Conservation (phyloP, 768 basidiomycete genomes). For the Amanita phalloides region DNA sequence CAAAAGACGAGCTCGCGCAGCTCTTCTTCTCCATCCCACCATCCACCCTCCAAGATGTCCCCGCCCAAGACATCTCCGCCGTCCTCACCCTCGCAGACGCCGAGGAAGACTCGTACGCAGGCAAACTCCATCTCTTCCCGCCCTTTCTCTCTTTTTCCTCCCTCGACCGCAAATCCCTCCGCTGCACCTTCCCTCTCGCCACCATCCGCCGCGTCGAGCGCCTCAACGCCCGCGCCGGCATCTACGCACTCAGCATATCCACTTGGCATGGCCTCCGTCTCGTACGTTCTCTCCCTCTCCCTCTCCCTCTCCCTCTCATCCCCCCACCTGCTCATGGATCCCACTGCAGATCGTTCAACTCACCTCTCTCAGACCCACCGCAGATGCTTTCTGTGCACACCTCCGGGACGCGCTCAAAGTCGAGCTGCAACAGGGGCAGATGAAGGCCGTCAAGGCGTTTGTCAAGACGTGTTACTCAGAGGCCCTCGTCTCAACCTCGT, state of each 20-base stretch:
- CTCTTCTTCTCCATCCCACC: constrained; percentile 83
- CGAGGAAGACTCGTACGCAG: constrained; percentile 90
- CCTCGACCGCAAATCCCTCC: constrained; percentile 84
- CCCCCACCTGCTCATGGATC: background rate
- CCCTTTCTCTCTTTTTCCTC: constrained; percentile 89
- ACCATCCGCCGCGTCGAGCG: constrained; percentile 91
- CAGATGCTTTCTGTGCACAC: constrained; percentile 84
- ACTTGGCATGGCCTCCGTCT: constrained; percentile 94
- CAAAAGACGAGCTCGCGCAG: constrained; percentile 75
- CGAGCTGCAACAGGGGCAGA: constrained; percentile 81
- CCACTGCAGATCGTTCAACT: constrained; percentile 73
- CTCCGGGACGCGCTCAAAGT: constrained; percentile 84
- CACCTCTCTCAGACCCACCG: constrained; percentile 86
- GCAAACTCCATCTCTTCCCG: constrained; percentile 79
- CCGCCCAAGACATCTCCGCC: constrained; percentile 77
- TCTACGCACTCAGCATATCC: constrained; percentile 91
- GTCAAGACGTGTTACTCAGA: constrained; percentile 93
- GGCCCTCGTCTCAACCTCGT: constrained; percentile 53
- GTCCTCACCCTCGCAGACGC: constrained; percentile 75
- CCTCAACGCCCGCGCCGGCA: constrained; percentile 85
- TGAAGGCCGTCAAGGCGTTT: constrained; percentile 89
- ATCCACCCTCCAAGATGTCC: constrained; percentile 21
- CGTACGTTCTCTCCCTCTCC: constrained; percentile 33
- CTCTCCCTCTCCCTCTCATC: background rate
- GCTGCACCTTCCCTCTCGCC: constrained; percentile 84